These are phyloP conservation scores for Coemansia sp. DNA, from an alignment of 192 early-diverging fungal species.

Conservation along the genomic window DNA sequence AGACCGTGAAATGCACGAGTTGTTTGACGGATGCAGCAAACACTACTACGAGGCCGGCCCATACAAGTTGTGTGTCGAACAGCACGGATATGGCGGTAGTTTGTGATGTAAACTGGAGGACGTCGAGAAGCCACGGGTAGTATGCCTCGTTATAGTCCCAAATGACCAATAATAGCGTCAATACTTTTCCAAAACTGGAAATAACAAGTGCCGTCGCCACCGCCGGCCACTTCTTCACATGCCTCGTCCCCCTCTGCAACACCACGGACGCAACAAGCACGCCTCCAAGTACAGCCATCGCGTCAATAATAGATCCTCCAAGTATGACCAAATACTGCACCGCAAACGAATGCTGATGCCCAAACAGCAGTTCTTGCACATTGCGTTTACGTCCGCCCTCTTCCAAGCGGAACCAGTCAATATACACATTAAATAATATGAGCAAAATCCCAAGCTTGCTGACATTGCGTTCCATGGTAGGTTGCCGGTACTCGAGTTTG, in stretches of 20 bases:
- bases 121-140: conserved; percentile 78
- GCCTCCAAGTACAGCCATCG: conserved; percentile 39
- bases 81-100: conserved; percentile 61
- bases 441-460: conserved; percentile 75
- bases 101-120: conserved; percentile 74
- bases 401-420: conserved; percentile 90
- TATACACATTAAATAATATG: conserved; percentile 88
- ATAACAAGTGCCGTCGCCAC: conserved; percentile 68
- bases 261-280: conserved; percentile 35
- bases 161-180: conserved; percentile 84
- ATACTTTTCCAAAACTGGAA: conserved; percentile 82
- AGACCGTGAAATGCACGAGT: conserved; percentile 13
- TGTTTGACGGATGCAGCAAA: conserved; percentile 46
- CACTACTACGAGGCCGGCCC: conserved; percentile 42
- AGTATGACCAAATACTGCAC: conserved; percentile 78
- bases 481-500: conserved; percentile 58
- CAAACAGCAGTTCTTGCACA: conserved; percentile 57
- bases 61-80: conserved; percentile 36
- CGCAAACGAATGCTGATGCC: conserved; percentile 59
- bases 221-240: conserved; percentile 31
- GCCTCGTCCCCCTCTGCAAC: conserved; percentile 28
- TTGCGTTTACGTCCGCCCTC: conserved; percentile 55
- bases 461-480: conserved; percentile 58
- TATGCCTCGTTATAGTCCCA: conserved; percentile 85
- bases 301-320: conserved; percentile 57